phyloP scores from a whole-genome alignment of 331 rosid species.

The Quercus phellos region DNA sequence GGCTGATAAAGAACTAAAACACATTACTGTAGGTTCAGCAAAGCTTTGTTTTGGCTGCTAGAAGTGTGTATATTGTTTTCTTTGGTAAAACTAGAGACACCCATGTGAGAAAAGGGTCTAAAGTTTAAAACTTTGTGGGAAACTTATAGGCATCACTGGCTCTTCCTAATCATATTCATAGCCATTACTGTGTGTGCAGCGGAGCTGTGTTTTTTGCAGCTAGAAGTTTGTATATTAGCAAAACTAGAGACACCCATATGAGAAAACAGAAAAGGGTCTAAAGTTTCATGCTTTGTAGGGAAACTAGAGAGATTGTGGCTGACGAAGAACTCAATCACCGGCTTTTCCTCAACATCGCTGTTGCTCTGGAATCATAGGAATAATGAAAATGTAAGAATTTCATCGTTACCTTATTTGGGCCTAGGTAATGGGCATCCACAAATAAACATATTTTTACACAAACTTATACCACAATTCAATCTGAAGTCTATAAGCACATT shows the following conservation, averaged over 20 bases:
- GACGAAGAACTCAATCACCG: background rate
- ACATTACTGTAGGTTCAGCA: background rate
- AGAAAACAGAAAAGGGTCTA: background rate
- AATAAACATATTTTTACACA: no score
- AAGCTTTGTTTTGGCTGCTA: no score
- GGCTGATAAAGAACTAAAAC: background rate
- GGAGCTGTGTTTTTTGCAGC: background rate
- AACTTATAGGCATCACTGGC: no score
- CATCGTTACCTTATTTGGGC: background rate
- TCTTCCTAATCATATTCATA: no score
- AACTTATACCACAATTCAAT: no score
- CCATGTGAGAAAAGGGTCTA: no score
- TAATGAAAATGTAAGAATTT: background rate
- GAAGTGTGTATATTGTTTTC: no score
- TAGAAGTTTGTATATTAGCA: background rate
- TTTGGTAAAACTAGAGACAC: no score
- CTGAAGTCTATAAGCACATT: no score
- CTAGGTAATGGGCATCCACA: background rate
- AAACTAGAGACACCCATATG: background rate
- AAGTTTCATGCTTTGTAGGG: background rate
- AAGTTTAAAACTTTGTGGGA: no score
- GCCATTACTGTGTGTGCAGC: background rate
- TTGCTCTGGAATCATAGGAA: background rate
- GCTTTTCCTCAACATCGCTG: background rate
- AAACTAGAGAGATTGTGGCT: background rate